Evolutionary conservation across 2,329 filamentous ascomycete species (phyloP), one percentile per base, ranked within the genome.

Genomic region (Claviceps sp.): DNA sequence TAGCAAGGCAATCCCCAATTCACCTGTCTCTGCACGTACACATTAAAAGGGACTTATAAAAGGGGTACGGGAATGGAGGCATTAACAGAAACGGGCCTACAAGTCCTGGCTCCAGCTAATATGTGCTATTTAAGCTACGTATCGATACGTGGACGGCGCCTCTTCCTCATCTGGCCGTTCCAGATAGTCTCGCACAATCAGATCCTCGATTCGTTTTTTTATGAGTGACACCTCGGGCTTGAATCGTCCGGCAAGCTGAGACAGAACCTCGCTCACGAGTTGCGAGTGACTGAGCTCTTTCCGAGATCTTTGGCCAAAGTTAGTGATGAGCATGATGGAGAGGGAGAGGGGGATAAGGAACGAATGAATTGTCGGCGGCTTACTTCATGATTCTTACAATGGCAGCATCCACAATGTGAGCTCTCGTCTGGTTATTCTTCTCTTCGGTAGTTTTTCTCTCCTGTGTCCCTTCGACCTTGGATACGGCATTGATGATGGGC

Each of bases 381-480:
- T 77, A 89, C 85, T 91, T 91, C 86, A 90, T 90, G 61, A 89
- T 89, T 49, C 86, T 76, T 54, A 90, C 86, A 57, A 91, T 75
- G 4, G 85, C 84, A 7, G 86, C 85, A 61, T 91, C 86, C 24
- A 89, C 79, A 42, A 85, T 78, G 62, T 85, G 82, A 45, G 76
- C 77, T 56, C 86, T 74, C 22, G 79, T 82, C 63, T 87, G 81
- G 58, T 86, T 79, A 58, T 86, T 88, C 72, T 85, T 86, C 60
- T 83, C 78, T 64, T 89, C 83, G 0, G 86, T 91, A 50, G 80
- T 79, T 66, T 80, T 82, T 47, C 82, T 72, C 66, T 85, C 81
- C 3, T 78, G 73, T 57, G 79, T 72, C 50, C 81, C 88, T 68
- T 97, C 91, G 1, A 95, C 86, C 68, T 88, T 93, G 64, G 88